Percentiles rank a stretch among this genome's conserved stretches.
These are phyloP conservation scores for Colletotrichum sp. DNA, from an alignment of 2,329 filamentous ascomycete genomes.

Conservation along the genomic window DNA sequence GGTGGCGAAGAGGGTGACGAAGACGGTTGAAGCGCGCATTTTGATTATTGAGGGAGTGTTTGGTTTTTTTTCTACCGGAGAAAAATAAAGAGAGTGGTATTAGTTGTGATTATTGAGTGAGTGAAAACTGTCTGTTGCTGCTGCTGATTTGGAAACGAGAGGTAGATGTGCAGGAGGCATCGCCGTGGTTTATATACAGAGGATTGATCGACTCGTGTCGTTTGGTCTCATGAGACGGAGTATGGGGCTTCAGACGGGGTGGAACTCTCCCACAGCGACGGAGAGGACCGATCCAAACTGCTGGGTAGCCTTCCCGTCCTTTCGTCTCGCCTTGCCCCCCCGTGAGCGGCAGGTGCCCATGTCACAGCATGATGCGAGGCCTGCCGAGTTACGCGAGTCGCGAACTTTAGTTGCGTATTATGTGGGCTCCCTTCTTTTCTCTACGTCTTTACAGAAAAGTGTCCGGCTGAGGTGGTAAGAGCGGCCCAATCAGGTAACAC, in stretches of 20 bases:
- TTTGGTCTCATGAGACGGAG: background rate
- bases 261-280: background rate
- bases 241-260: background rate
- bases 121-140: background rate
- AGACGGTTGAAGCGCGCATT: conserved; percentile 5
- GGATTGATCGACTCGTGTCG: background rate
- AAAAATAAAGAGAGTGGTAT: background rate
- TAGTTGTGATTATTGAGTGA: background rate
- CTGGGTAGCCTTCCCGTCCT: background rate
- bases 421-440: background rate
- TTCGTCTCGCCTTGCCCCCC: background rate
- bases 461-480: background rate
- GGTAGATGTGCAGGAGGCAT: background rate
- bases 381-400: background rate
- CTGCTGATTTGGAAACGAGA: background rate
- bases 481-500: background rate
- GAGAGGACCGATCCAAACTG: background rate
- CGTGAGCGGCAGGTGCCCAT: background rate
- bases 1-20: conserved; percentile 2
- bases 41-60: background rate
- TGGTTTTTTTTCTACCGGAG: background rate
- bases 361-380: background rate
- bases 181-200: background rate
- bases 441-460: background rate
- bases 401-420: background rate